Conservation (phyloP, 2,329 filamentous ascomycete genomes). For the Pezicula rhizophila region DNA sequence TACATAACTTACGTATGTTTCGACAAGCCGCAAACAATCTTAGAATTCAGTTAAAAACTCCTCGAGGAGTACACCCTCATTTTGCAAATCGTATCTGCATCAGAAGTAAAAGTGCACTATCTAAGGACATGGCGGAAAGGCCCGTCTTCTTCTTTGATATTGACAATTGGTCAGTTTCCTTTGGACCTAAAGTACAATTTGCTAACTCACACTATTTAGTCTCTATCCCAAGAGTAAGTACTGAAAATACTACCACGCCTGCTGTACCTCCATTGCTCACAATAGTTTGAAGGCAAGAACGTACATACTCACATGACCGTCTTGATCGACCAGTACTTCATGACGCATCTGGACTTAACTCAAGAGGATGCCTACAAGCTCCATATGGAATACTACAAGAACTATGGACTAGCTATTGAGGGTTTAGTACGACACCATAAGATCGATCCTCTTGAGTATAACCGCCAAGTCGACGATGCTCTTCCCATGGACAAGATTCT, state of each 20-base stretch:
- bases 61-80: too few species aligned
- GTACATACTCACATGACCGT: constrained; percentile 86
- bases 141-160: constrained; percentile 80
- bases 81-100: too few species aligned
- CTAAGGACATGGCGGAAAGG: constrained; percentile 25
- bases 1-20: too few species aligned
- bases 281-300: constrained; percentile 50
- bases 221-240: constrained; percentile 78
- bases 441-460: constrained; percentile 93
- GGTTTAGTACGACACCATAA: constrained; percentile 90
- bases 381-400: constrained; percentile 88
- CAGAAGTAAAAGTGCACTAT: not conserved
- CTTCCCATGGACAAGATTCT: constrained; percentile 82
- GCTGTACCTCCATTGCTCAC: too few species aligned
- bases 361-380: constrained; percentile 76
- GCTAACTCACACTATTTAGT: not conserved
- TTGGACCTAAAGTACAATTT: not conserved
- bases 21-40: too few species aligned
- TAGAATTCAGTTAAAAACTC: too few species aligned
- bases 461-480: constrained; percentile 89
- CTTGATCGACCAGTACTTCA: constrained; percentile 56
- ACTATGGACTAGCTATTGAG: constrained; percentile 95
- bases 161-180: constrained; percentile 73
- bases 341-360: constrained; percentile 65
- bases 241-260: too few species aligned